These are phyloP conservation scores for Zychaea mexicana DNA, from an alignment of 371 early-diverging fungal genomes.

Conservation along the genomic window DNA sequence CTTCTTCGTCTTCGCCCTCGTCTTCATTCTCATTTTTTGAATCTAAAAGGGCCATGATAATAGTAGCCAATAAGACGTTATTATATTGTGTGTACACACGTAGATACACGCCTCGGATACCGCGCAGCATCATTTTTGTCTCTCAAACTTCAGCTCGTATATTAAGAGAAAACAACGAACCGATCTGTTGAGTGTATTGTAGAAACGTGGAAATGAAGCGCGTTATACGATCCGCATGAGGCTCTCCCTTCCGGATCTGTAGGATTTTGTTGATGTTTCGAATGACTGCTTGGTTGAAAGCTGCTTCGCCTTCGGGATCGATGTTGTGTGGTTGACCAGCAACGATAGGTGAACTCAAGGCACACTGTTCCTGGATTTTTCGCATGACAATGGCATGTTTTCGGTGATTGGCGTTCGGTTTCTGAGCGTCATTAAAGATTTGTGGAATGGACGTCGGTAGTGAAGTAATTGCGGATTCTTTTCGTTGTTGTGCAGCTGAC, in stretches of 20 bases:
- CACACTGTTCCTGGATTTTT: constrained; percentile 72
- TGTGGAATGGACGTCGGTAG: constrained; percentile 53
- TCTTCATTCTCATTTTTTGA: constrained; percentile 11
- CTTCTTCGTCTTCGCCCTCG: constrained; percentile 17
- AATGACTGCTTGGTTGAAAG: constrained; percentile 70
- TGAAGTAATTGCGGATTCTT: constrained; percentile 14
- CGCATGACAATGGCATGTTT: constrained; percentile 75
- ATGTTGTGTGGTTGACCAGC: constrained; percentile 44
- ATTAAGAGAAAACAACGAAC: constrained; percentile 20
- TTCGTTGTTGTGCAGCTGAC: constrained; percentile 5
- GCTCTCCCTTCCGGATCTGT: constrained; percentile 70
- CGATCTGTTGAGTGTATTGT: constrained; percentile 69
- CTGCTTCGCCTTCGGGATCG: constrained; percentile 56
- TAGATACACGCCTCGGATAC: too few relatives aligned
- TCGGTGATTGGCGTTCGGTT: constrained; percentile 66
- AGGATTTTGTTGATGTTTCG: constrained; percentile 77
- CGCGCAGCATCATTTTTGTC: too few relatives aligned
- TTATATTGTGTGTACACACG: too few relatives aligned
- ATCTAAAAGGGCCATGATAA: too few relatives aligned
- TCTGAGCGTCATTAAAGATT: constrained; percentile 81
- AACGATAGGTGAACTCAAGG: constrained; percentile 41
- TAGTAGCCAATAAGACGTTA: too few relatives aligned
- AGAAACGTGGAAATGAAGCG: constrained; percentile 79
- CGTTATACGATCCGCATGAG: constrained; percentile 72
- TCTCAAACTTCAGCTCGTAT: not conserved